These are phyloP conservation scores for Henningerozyma blattae DNA, from an alignment of 805 yeast species.

Conservation along the genomic window DNA sequence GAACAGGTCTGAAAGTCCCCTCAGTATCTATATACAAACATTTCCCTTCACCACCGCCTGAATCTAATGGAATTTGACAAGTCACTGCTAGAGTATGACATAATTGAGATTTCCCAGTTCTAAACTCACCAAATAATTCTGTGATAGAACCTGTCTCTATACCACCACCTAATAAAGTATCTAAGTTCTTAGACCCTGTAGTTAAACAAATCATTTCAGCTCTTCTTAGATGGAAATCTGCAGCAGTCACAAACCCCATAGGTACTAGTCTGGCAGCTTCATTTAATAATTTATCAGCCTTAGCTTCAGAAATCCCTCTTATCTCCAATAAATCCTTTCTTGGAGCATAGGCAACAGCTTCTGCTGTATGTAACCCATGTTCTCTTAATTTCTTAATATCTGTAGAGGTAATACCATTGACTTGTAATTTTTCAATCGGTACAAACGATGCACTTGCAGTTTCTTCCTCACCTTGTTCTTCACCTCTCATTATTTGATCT, in stretches of 20 bases:
- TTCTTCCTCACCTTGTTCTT: slow-evolving; percentile 6
- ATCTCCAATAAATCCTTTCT: slow-evolving; percentile 63
- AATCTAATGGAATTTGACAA: slow-evolving; percentile 89
- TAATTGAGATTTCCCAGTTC: slow-evolving; percentile 94
- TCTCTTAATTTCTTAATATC: slow-evolving; percentile 75
- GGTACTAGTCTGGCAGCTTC: slow-evolving; percentile 86
- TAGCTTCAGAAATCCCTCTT: slow-evolving; percentile 91
- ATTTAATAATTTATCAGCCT: slow-evolving; percentile 71
- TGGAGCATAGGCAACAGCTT: slow-evolving; percentile 87
- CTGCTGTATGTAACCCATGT: slow-evolving; percentile 81
- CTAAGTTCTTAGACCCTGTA: slow-evolving; percentile 90
- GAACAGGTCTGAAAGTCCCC: slow-evolving; percentile 89
- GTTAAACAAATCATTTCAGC: slow-evolving; percentile 86
- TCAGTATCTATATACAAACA: slow-evolving; percentile 94
- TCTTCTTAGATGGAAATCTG: slow-evolving; percentile 83
- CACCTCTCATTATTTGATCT: background rate
- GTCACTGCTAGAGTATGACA: slow-evolving; percentile 96
- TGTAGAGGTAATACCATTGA: slow-evolving; percentile 72
- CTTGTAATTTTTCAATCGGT: slow-evolving; percentile 31
- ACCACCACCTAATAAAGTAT: slow-evolving; percentile 91
- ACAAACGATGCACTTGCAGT: slow-evolving; percentile 30
- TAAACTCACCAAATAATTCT: slow-evolving; percentile 91
- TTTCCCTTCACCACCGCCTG: slow-evolving; percentile 98
- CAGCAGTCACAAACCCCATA: slow-evolving; percentile 94
- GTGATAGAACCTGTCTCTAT: slow-evolving; percentile 95